Percentiles rank a stretch among this genome's conserved stretches.
phyloP scores from a whole-genome alignment of 1,284 basidiomycete genomes.

The Ganoderma lingzhi region DNA sequence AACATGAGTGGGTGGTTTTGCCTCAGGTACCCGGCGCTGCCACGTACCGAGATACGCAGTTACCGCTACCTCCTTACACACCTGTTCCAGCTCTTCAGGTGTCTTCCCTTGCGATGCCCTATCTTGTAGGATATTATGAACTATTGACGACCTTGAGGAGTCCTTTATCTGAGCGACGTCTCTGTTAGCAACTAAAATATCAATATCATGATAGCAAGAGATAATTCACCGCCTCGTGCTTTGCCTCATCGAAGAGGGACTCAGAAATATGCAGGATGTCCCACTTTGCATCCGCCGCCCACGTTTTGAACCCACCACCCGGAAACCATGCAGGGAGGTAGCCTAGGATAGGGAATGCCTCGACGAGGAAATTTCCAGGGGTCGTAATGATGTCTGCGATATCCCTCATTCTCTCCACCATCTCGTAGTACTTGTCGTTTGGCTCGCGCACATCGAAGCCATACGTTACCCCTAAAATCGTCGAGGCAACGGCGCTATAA shows the following conservation, averaged over 20 bases:
- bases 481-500: slow-evolving; percentile 37
- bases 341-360: slow-evolving; percentile 25
- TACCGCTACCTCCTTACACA: slow-evolving; percentile 15
- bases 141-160: background rate
- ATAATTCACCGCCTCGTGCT: slow-evolving; percentile 17
- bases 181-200: too few species aligned
- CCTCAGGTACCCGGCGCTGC: too few species aligned
- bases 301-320: slow-evolving; percentile 21
- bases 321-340: slow-evolving; percentile 27
- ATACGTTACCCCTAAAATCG: slow-evolving; percentile 42
- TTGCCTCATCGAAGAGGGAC: slow-evolving; percentile 20
- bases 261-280: slow-evolving; percentile 22
- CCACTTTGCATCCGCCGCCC: slow-evolving; percentile 19
- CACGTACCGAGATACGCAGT: slow-evolving; percentile 27
- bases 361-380: slow-evolving; percentile 25
- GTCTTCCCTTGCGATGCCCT: slow-evolving; percentile 15
- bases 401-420: slow-evolving; percentile 17
- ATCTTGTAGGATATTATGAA: slow-evolving; percentile 12
- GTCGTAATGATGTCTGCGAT: slow-evolving; percentile 24
- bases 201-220: too few species aligned
- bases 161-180: too few species aligned
- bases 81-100: background rate
- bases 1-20: too few species aligned
- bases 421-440: slow-evolving; percentile 30
- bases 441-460: slow-evolving; percentile 40